Evolutionary conservation across 2,329 filamentous ascomycete genomes (phyloP).

Genomic region (Scedosporium apiospermum): DNA sequence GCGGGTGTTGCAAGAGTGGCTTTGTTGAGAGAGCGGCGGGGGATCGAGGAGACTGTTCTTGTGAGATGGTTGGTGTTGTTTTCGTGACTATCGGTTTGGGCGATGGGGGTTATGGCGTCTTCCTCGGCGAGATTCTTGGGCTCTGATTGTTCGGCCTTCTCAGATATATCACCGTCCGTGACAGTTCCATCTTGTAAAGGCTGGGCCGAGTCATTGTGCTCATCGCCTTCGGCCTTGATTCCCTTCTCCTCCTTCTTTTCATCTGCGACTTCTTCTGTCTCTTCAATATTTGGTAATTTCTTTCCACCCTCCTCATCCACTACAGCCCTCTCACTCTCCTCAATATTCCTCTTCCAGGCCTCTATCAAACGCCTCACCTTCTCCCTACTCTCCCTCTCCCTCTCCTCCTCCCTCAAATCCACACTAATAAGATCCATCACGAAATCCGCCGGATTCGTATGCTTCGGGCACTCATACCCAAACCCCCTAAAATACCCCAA

Average conservation of each 20-base stretch:
- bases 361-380: constrained; percentile 53
- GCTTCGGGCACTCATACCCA: constrained; percentile 55
- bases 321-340: constrained; percentile 1
- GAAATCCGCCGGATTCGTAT: constrained; percentile 71
- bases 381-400: constrained; percentile 52
- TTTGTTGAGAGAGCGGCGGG: constrained; percentile 32
- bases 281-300: neutral
- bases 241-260: neutral
- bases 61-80: constrained; percentile 7
- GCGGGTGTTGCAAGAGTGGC: constrained; percentile 53
- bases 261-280: neutral
- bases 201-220: neutral
- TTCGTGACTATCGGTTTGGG: constrained; percentile 6
- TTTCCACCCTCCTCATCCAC: neutral
- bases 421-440: constrained; percentile 69
- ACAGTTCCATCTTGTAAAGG: neutral
- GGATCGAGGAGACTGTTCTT: constrained; percentile 13
- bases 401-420: constrained; percentile 56
- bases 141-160: neutral
- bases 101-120: neutral
- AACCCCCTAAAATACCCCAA: constrained; percentile 51
- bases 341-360: constrained; percentile 34
- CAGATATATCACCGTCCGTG: neutral
- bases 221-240: no score
- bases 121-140: neutral